Percentiles rank a stretch among this genome's conserved stretches.
phyloP scores from a whole-genome alignment of 208 protist genomes.

The Angomonas ambiguus region DNA sequence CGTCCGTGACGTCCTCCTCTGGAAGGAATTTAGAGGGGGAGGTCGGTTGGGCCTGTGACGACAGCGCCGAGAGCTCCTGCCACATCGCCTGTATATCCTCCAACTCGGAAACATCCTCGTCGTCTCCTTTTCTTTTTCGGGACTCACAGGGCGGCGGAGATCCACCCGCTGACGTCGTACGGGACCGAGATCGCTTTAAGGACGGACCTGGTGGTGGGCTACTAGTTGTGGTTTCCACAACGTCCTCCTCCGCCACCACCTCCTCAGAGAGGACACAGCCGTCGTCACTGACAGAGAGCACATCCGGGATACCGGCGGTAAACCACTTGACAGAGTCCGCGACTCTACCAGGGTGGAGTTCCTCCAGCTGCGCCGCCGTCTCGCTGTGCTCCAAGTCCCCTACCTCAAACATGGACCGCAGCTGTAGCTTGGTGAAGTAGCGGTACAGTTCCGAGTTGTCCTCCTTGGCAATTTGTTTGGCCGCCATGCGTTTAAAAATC shows the following conservation, averaged over 20 bases:
- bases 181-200: neutral
- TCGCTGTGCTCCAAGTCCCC: conserved; percentile 40
- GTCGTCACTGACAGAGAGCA: conserved; percentile 73
- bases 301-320: conserved; percentile 21
- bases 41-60: neutral
- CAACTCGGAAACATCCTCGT: neutral
- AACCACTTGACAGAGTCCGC: conserved; percentile 10
- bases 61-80: neutral
- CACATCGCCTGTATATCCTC: neutral
- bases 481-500: conserved; percentile 92
- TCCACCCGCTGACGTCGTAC: neutral
- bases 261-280: conserved; percentile 45
- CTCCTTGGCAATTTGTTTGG: conserved; percentile 28
- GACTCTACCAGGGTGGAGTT: conserved; percentile 48
- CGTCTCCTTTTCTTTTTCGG: no score
- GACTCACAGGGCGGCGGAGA: no score
- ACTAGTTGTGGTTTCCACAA: neutral
- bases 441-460: conserved; percentile 36
- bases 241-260: conserved; percentile 21
- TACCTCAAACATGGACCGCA: conserved; percentile 76
- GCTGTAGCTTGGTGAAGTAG: conserved; percentile 83
- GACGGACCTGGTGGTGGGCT: neutral
- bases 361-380: conserved; percentile 63
- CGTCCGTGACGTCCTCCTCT: neutral
- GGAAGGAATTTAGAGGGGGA: neutral